Percentiles rank a stretch among this genome's conserved stretches.
phyloP scores from a whole-genome alignment of 495 filamentous ascomycete species.

The Podospora sp. region DNA sequence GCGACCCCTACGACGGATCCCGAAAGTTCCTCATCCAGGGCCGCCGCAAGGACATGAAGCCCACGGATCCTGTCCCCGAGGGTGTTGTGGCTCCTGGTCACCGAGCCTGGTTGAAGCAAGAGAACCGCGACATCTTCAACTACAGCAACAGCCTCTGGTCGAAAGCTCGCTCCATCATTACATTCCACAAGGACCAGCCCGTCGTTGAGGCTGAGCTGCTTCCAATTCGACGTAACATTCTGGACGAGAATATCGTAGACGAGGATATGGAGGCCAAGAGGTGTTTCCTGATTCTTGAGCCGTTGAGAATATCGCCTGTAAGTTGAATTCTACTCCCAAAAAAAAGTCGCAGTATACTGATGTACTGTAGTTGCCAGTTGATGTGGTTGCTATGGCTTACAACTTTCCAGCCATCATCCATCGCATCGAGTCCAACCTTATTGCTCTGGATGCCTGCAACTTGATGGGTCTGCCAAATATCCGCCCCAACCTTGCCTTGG shows the following conservation, averaged over 20 bases:
- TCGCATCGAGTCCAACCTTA: constrained; percentile 77
- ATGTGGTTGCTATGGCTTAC: constrained; percentile 66
- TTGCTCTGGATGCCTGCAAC: constrained; percentile 67
- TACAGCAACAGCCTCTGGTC: constrained; percentile 50
- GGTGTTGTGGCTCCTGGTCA: constrained; percentile 35
- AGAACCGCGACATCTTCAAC: constrained; percentile 42
- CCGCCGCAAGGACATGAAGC: constrained; percentile 49
- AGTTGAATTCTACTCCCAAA: constrained; percentile 32
- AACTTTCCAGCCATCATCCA: constrained; percentile 82
- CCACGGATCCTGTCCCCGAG: constrained; percentile 43
- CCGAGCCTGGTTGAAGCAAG: constrained; percentile 29
- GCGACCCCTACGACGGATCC: constrained; percentile 75
- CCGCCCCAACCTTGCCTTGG: constrained; percentile 71
- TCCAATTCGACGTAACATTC: constrained; percentile 75
- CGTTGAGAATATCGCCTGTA: constrained; percentile 73
- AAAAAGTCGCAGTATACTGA: constrained; percentile 28
- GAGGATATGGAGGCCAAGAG: constrained; percentile 38
- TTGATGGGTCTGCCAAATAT: constrained; percentile 61
- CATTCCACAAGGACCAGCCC: constrained; percentile 66
- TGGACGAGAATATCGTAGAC: constrained; percentile 59
- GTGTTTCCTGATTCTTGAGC: constrained; percentile 54
- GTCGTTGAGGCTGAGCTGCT: constrained; percentile 76
- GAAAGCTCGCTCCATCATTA: constrained; percentile 29
- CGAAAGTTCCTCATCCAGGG: constrained; percentile 58
- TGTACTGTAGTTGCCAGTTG: constrained; percentile 61